Evolutionary conservation across 129 eudicot species (phyloP).

Genomic region (Chrysanthemum makinoi): DNA sequence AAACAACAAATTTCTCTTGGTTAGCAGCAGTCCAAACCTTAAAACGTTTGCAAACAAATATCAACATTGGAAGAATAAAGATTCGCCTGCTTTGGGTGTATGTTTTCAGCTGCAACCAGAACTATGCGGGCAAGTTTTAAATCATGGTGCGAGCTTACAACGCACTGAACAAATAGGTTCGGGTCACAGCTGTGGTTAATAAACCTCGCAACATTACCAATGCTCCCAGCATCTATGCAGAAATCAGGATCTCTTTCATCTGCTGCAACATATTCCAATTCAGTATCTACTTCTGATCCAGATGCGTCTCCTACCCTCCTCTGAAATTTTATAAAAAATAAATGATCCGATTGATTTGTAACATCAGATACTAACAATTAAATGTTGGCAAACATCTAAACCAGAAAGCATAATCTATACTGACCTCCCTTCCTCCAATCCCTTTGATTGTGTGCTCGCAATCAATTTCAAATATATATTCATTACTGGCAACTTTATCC

Average conservation of each 20-base stretch:
- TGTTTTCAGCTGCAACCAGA: slow-evolving; percentile 35
- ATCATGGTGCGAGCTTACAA: slow-evolving; percentile 33
- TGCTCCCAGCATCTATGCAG: slow-evolving; percentile 41
- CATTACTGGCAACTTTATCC: slow-evolving; percentile 35
- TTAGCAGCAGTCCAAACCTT: neutral
- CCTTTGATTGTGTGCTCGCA: slow-evolving; percentile 45
- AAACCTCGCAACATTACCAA: slow-evolving; percentile 43
- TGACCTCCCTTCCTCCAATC: slow-evolving; percentile 48
- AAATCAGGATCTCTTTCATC: slow-evolving; percentile 33
- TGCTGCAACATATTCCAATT: slow-evolving; percentile 13
- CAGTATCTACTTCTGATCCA: slow-evolving; percentile 21
- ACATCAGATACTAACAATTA: neutral
- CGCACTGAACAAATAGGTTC: slow-evolving; percentile 44
- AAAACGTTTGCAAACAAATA: neutral
- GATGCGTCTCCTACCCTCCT: slow-evolving; percentile 42
- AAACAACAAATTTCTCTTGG: neutral
- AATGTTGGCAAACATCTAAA: neutral
- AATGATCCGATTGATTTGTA: no score
- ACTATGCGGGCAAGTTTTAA: slow-evolving; percentile 36
- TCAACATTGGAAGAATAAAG: no score
- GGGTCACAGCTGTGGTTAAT: slow-evolving; percentile 50
- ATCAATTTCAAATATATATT: slow-evolving; percentile 48
- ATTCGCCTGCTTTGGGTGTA: slow-evolving; percentile 32
- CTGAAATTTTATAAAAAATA: slow-evolving; percentile 8
- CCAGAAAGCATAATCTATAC: no score